A percentile compares a stretch with the other conserved stretches of the same genome.
Evolutionary conservation across 2,329 filamentous ascomycete species (phyloP).

Genomic region (Chaetomium sp.): DNA sequence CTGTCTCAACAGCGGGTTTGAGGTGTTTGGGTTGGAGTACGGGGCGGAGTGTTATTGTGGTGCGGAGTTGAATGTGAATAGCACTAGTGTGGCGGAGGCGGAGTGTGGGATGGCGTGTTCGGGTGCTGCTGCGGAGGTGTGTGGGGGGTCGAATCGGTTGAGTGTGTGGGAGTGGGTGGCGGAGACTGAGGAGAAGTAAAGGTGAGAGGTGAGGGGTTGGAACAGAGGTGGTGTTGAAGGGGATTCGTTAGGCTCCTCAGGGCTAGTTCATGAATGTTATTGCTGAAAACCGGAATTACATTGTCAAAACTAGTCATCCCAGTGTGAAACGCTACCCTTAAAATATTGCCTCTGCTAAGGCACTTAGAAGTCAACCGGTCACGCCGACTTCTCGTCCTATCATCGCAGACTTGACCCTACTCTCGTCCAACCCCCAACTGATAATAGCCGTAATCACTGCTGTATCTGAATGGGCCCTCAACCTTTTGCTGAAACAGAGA

Average conservation of each 20-base stretch:
- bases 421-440: no score
- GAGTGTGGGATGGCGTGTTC: conserved; percentile 29
- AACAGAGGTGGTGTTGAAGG: background rate
- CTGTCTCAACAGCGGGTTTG: conserved; percentile 18
- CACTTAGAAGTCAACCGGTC: no score
- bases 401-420: no score
- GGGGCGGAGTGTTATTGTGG: conserved; percentile 24
- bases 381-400: no score
- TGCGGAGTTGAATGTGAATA: conserved; percentile 14
- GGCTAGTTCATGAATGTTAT: background rate
- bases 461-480: no score
- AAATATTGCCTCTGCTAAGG: no score
- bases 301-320: no score
- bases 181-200: no score
- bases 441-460: no score
- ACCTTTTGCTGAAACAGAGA: no score
- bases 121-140: conserved; percentile 26
- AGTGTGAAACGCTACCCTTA: no score
- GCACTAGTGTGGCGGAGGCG: conserved; percentile 8
- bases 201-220: background rate
- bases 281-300: no score
- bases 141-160: conserved; percentile 28
- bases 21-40: conserved; percentile 21
- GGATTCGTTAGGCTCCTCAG: background rate
- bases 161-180: conserved; percentile 26